Conservation (phyloP, 345 rosid species). For the Atalantia buxifolia region DNA sequence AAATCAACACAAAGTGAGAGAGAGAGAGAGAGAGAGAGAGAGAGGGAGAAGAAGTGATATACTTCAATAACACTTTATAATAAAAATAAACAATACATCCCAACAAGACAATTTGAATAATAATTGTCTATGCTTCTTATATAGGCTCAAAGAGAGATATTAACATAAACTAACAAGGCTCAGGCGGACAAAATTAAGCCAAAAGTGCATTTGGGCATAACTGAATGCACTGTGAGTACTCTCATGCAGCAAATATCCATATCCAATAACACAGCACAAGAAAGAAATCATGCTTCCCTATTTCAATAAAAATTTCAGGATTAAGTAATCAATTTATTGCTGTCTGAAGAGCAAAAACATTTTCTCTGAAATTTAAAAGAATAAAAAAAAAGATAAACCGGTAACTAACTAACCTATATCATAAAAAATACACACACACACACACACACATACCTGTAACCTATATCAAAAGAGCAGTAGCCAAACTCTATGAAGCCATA, state of each 20-base stretch:
- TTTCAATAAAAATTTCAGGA: background rate
- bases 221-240: background rate
- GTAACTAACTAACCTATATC: background rate
- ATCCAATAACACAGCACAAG: background rate
- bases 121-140: background rate
- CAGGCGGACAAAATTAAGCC: background rate
- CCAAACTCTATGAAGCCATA: background rate
- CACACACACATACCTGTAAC: no score
- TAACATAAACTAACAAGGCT: background rate
- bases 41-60: background rate
- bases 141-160: background rate
- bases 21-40: slow-evolving; percentile 12
- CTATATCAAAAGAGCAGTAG: background rate
- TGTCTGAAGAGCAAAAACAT: background rate
- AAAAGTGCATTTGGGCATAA: background rate
- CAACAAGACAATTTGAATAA: background rate
- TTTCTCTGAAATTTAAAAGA: background rate
- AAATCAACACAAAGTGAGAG: slow-evolving; percentile 7
- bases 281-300: background rate
- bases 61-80: background rate
- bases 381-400: no score
- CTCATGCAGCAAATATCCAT: background rate
- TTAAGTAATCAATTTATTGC: background rate
- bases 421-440: no score
- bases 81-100: background rate